Evolutionary conservation across 2,329 filamentous ascomycete species (phyloP).

Genomic region (Paracamarosporium sp.): DNA sequence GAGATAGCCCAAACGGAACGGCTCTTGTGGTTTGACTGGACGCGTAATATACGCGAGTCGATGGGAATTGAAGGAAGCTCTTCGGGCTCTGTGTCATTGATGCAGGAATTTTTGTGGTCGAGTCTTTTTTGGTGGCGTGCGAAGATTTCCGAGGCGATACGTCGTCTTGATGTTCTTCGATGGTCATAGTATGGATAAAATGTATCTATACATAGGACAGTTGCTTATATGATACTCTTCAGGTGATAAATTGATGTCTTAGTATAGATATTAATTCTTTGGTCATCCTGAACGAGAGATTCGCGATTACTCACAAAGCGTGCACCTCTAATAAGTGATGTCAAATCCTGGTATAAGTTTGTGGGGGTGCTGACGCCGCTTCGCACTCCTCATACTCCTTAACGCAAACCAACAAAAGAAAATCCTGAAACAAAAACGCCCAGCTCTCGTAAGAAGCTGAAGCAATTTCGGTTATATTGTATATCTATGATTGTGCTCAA

Average conservation of each 20-base stretch:
- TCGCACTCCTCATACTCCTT: not conserved
- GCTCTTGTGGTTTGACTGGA: conserved; percentile 1
- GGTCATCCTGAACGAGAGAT: not conserved
- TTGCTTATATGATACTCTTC: not conserved
- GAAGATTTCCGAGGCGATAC: not conserved
- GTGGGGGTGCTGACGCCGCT: not conserved
- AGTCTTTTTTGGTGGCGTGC: not conserved
- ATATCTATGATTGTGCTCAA: not conserved
- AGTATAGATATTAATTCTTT: too few relatives aligned
- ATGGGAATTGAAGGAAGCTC: not conserved
- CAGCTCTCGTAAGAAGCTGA: not conserved
- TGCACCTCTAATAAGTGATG: not conserved
- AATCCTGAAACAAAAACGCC: not conserved
- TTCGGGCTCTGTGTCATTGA: not conserved
- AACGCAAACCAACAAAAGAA: not conserved
- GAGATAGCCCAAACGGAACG: not conserved
- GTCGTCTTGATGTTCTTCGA: not conserved
- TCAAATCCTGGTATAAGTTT: not conserved
- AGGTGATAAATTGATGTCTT: not conserved
- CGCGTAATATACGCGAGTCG: not conserved
- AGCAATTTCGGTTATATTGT: not conserved
- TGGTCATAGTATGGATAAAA: not conserved
- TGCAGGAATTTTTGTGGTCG: not conserved
- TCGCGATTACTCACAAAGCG: not conserved
- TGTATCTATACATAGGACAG: not conserved